Evolutionary conservation across 306 rosid genomes (phyloP), one percentile per base, ranked within the genome.

Genomic region (Cucumis cinereus): DNA sequence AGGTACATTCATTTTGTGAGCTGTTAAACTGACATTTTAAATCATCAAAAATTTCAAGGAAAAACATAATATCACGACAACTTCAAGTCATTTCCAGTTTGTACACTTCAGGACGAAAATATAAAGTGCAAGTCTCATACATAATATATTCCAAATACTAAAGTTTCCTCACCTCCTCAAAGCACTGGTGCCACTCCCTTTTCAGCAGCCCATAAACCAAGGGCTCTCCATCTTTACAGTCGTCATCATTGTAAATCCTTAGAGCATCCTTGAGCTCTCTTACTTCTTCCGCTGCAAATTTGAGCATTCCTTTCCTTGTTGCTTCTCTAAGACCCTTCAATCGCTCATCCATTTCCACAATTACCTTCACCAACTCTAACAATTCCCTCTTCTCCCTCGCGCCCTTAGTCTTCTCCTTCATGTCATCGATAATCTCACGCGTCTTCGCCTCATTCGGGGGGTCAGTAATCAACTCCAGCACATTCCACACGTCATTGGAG

Each of bases 181-280:
- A 94, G 85, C 90, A 90, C 54, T 77, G 90, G 60, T 82, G 81
- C 96, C 97, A 91, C 76, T 91, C 96, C 83, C 86, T 87, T 86
- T 87, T 89, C 83, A 91, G 82, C 74, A 91, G 81, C 0, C 86
- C 82, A 78, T 91, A 94, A 43, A 94, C 97, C 84, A 90, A 76
- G 4, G 98, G 98, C 86, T 91, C 95, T 40, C 78, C 59, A 33
- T 85, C 87, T 22, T 77, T 76, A 41, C 67, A 50, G 55, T 41
- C 76, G 52, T 82, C 81, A 26, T 63, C 83, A 4, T 78, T 87
- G 19, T 59, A 55, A 50, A 89, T 49, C 76, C 90, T 78, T 57
- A 92, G 74, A 22, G 81, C 93, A 26, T 70, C 71, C 83, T 86
- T 90, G 81, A 94, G 88, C 33, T 90, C 88, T 82, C 86, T 85